Percentiles rank a stretch among this genome's conserved stretches.
Evolutionary conservation across 202 grass and related monocot species (phyloP).

Genomic region (Hordeum pubiflorum): DNA sequence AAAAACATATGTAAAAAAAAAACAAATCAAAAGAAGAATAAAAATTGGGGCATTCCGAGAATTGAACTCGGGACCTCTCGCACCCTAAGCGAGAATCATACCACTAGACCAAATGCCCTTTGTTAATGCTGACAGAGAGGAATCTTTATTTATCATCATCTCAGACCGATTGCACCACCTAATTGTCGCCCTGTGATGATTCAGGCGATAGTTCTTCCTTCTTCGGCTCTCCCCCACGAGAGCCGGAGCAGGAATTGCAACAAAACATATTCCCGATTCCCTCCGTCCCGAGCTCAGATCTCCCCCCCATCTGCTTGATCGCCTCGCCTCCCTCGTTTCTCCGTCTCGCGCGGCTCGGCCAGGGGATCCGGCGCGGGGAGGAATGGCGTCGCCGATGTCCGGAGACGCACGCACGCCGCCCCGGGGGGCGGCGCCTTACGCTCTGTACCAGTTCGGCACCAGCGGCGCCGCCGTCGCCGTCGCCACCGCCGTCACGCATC

Average conservation of each 20-base stretch:
- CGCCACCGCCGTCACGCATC: constrained; percentile 69
- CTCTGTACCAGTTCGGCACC: constrained; percentile 57
- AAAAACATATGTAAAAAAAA: neutral
- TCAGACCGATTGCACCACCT: too few species aligned
- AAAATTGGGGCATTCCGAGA: constrained; percentile 41
- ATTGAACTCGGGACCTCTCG: constrained; percentile 78
- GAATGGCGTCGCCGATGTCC: constrained; percentile 7
- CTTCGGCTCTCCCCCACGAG: too few species aligned
- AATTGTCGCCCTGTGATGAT: too few species aligned
- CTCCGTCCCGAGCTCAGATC: neutral
- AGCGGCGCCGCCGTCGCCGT: constrained; percentile 68
- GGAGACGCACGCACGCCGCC: neutral
- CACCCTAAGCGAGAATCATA: constrained; percentile 94
- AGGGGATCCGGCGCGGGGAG: constrained; percentile 17
- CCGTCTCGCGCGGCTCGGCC: neutral
- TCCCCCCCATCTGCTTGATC: neutral
- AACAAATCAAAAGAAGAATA: rapidly evolving
- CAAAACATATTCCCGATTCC: too few species aligned
- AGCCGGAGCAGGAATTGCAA: too few species aligned
- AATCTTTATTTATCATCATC: too few species aligned
- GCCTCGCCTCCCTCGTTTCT: neutral
- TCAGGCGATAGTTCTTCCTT: too few species aligned
- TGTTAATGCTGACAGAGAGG: rapidly evolving
- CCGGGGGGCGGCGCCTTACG: constrained; percentile 29
- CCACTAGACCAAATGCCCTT: constrained; percentile 41